A percentile compares a stretch with the other conserved stretches of the same genome.
phyloP scores from a whole-genome alignment of 805 yeast genomes.

The Danielozyma ontarioensis region DNA sequence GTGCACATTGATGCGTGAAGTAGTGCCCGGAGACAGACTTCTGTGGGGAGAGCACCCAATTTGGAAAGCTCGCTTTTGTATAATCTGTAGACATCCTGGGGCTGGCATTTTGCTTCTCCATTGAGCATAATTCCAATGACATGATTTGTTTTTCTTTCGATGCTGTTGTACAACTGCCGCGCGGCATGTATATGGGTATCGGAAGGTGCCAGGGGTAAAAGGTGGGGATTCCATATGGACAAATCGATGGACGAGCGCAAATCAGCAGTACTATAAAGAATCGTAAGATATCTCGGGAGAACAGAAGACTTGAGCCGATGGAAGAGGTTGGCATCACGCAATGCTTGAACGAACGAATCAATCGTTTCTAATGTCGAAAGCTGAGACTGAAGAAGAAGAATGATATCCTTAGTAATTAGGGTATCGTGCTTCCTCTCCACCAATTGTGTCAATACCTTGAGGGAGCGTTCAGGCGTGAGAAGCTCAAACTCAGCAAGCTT shows the following conservation, averaged over 20 bases:
- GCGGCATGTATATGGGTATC: too few relatives aligned
- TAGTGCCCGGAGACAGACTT: conserved; percentile 35
- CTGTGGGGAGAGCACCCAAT: conserved; percentile 18
- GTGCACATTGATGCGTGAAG: conserved; percentile 42
- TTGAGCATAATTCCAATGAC: conserved; percentile 30
- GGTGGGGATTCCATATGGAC: too few relatives aligned
- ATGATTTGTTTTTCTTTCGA: conserved; percentile 18
- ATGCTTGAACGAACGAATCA: conserved; percentile 13
- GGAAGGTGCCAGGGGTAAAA: too few relatives aligned
- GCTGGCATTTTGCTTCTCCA: conserved; percentile 29
- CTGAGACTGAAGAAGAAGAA: conserved; percentile 26
- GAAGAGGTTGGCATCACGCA: conserved; percentile 7
- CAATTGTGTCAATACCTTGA: conserved; percentile 21
- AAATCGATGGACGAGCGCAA: neutral
- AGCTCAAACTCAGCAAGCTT: conserved; percentile 29
- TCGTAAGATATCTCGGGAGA: conserved; percentile 24
- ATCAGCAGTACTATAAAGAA: conserved; percentile 12
- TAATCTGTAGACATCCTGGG: conserved; percentile 21
- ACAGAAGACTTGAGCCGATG: conserved; percentile 12
- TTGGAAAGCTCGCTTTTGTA: conserved; percentile 21
- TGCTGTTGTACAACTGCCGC: conserved; percentile 19
- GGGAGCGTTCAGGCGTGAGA: conserved; percentile 22
- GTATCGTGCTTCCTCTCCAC: conserved; percentile 13
- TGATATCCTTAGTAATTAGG: conserved; percentile 28
- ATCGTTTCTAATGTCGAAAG: conserved; percentile 18